A percentile compares a stretch with the other conserved stretches of the same genome.
These are phyloP conservation scores for Wickerhamomyces kurtzmanii DNA, from an alignment of 805 yeast genomes.

Conservation along the genomic window DNA sequence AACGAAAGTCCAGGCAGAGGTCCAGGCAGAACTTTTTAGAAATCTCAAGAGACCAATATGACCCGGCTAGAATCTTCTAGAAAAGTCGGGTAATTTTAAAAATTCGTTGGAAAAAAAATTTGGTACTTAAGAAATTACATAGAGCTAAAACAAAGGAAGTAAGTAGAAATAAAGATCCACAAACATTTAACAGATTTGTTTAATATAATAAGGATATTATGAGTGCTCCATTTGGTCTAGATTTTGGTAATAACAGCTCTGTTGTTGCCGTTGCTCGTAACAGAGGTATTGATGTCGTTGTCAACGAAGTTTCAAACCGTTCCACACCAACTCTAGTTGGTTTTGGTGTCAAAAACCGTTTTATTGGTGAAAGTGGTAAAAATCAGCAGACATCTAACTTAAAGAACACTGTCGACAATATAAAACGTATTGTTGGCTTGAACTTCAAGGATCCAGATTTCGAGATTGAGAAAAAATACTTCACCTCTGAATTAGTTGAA, in stretches of 20 bases:
- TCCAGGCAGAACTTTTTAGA: not conserved
- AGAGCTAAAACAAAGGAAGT: no score
- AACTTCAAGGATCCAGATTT: slow-evolving; percentile 68
- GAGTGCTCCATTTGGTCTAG: slow-evolving; percentile 96
- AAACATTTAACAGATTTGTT: no score
- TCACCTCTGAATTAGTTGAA: slow-evolving; percentile 63
- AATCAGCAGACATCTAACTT: slow-evolving; percentile 94
- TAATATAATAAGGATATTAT: slow-evolving; percentile 33
- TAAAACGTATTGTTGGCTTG: slow-evolving; percentile 88
- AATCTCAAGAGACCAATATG: not conserved
- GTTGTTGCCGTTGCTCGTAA: slow-evolving; percentile 95
- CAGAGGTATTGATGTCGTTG: slow-evolving; percentile 97
- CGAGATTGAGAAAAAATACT: slow-evolving; percentile 61
- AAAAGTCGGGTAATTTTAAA: no score
- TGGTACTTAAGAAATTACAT: no score
- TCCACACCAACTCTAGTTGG: slow-evolving; percentile 90
- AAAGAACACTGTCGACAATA: slow-evolving; percentile 91
- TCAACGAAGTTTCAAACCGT: slow-evolving; percentile 97
- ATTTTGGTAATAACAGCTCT: slow-evolving; percentile 90
- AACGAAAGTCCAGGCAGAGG: no score
- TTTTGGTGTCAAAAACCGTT: slow-evolving; percentile 82
- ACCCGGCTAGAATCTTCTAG: not conserved
- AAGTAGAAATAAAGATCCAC: no score
- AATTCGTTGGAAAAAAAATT: no score
- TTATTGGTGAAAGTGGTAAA: slow-evolving; percentile 92